Conservation (phyloP, 352 stramenopile species). For the Albugo candida region DNA sequence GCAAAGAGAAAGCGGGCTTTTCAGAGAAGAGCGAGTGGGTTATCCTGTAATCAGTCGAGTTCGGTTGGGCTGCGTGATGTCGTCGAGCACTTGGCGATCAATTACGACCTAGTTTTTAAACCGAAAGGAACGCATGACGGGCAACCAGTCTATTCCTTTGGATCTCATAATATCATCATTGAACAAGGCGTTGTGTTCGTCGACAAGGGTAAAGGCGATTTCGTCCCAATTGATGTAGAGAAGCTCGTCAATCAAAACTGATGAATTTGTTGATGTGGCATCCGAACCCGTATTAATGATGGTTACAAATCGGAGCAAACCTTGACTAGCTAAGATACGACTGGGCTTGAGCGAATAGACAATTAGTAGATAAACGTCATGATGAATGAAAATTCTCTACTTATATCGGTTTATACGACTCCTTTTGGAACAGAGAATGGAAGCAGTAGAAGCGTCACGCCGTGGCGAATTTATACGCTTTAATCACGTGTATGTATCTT, state of each 20-base stretch:
- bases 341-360: too few species aligned
- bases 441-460: too few species aligned
- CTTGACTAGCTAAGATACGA: too few species aligned
- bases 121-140: conserved; percentile 56
- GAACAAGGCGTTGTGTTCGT: conserved; percentile 66
- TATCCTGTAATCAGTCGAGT: conserved; percentile 15
- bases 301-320: too few species aligned
- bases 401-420: too few species aligned
- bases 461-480: too few species aligned
- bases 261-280: neutral
- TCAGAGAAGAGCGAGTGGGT: neutral
- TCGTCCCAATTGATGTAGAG: conserved; percentile 56
- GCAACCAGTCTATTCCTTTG: conserved; percentile 64
- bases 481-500: too few species aligned
- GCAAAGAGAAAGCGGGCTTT: neutral
- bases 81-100: conserved; percentile 60
- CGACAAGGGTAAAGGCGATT: conserved; percentile 38
- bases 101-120: conserved; percentile 64
- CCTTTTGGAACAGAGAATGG: too few species aligned
- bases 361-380: too few species aligned
- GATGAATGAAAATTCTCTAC: too few species aligned
- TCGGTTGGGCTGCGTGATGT: conserved; percentile 61
- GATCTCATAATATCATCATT: conserved; percentile 64
- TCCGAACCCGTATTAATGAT: too few species aligned
- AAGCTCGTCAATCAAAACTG: conserved; percentile 23